phyloP scores from a whole-genome alignment of 2,329 filamentous ascomycete genomes.

The Verticillium longisporum region DNA sequence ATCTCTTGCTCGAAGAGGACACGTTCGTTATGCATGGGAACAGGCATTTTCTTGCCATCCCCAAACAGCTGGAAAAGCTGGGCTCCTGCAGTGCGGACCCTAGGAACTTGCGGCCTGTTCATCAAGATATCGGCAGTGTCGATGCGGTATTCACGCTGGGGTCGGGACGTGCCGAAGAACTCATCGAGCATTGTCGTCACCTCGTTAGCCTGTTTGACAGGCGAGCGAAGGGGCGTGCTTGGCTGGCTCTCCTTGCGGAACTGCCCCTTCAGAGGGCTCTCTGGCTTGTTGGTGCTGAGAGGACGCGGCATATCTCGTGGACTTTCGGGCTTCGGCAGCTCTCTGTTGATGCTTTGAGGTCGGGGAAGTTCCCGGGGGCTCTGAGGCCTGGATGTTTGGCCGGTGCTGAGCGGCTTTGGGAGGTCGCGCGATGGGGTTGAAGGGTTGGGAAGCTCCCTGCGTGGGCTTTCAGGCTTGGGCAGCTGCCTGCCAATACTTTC shows the following conservation, averaged over 20 bases:
- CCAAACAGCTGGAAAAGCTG: constrained; percentile 73
- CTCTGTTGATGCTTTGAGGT: background rate
- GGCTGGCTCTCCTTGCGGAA: background rate
- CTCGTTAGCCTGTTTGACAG: constrained; percentile 33
- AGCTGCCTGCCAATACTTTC: constrained; percentile 12
- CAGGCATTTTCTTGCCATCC: constrained; percentile 68
- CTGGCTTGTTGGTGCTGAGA: background rate
- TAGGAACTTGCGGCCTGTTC: constrained; percentile 42
- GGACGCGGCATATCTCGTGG: constrained; percentile 5
- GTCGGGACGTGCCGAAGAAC: constrained; percentile 66
- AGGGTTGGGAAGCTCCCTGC: constrained; percentile 12
- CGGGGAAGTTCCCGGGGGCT: background rate
- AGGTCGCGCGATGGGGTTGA: background rate
- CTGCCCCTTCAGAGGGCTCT: background rate
- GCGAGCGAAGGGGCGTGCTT: background rate
- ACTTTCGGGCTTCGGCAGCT: constrained; percentile 7
- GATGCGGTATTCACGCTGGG: constrained; percentile 47
- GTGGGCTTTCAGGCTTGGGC: constrained; percentile 8
- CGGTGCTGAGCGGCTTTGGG: background rate
- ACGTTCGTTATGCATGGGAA: constrained; percentile 75
- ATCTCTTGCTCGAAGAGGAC: constrained; percentile 84
- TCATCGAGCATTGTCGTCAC: constrained; percentile 54
- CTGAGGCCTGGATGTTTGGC: background rate
- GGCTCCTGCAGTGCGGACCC: constrained; percentile 61
- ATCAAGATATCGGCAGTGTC: constrained; percentile 71